Evolutionary conservation across 345 rosid species (phyloP), one percentile per base, ranked within the genome.

Genomic region (Corchorus olitorius): DNA sequence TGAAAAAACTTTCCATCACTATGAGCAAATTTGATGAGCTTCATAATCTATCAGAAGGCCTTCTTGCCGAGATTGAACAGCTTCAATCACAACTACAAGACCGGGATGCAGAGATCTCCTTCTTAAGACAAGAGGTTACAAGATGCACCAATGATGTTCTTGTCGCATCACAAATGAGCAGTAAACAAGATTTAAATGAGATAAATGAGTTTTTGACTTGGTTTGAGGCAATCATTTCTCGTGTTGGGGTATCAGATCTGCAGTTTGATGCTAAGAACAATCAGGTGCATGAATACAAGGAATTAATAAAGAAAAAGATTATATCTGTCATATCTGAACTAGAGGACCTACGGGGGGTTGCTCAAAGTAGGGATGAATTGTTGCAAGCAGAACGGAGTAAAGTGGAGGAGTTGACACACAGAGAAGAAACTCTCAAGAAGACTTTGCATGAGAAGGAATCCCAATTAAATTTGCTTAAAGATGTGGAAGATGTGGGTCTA

Each of bases 71-170:
- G 89, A 88, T 93, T 56, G 99, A 95, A 87, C 92, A 90, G 81
- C 93, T 93, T 82, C 97, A 93, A 75, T 83, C 84, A 46, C 97
- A 93, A 80, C 75, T 93, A 81, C 91, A 89, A 83, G 97, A 96
- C 77, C 92, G 94, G 64, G 97, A 92, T 86, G 79, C 87, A 50
- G 98, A 96, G 88, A 85, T 96, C 68, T 96, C 99, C 77, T 93
- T 92, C 91, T 88, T 95, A 65, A 91, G 99, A 84, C 96, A 95
- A 84, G 99, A 95, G 85, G 97, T 93, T 75, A 93, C 98, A 35
- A 91, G 97, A 85, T 93, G 94, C 83, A 92, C 97, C 74, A 87
- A 92, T 83, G 98, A 92, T 45, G 94, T 80, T 87, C 94, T 92
- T 83, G 87, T 70, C 77, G 84, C 95, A 76, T 89, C 97, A 65